Percentiles rank a stretch among this genome's conserved stretches.
Conservation (phyloP, 805 yeast species). For the Saturnispora gosingensis region DNA sequence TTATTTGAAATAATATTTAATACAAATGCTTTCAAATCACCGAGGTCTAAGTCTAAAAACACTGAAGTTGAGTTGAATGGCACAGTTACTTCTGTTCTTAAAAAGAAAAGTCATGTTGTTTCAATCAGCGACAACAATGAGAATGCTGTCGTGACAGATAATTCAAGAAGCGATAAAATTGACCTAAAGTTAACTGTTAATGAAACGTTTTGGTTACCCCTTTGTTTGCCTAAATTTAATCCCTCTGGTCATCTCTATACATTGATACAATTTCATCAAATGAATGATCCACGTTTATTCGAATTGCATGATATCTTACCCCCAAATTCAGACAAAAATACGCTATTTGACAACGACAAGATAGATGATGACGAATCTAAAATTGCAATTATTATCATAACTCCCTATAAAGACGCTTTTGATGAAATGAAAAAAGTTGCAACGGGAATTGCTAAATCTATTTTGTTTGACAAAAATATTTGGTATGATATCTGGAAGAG, state of each 20-base stretch:
- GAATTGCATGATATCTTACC: slow-evolving; percentile 19
- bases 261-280: slow-evolving; percentile 54
- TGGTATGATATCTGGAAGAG: slow-evolving; percentile 12
- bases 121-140: background rate
- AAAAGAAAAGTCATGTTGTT: background rate
- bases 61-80: slow-evolving; percentile 1
- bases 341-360: background rate
- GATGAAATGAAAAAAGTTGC: slow-evolving; percentile 62
- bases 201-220: slow-evolving; percentile 88
- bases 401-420: slow-evolving; percentile 72
- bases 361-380: slow-evolving; percentile 20
- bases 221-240: slow-evolving; percentile 87
- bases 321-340: background rate
- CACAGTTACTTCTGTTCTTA: background rate
- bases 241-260: slow-evolving; percentile 80
- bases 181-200: slow-evolving; percentile 23
- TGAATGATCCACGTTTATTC: slow-evolving; percentile 26
- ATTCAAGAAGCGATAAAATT: slow-evolving; percentile 8
- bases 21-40: slow-evolving; percentile 37
- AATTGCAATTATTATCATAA: slow-evolving; percentile 38
- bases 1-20: slow-evolving; percentile 62
- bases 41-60: slow-evolving; percentile 16
- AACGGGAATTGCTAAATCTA: slow-evolving; percentile 36
- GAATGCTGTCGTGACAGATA: background rate
- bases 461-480: slow-evolving; percentile 29